Evolutionary conservation across 2,329 filamentous ascomycete genomes (phyloP).

Genomic region (Thielaviopsis ethacetica): DNA sequence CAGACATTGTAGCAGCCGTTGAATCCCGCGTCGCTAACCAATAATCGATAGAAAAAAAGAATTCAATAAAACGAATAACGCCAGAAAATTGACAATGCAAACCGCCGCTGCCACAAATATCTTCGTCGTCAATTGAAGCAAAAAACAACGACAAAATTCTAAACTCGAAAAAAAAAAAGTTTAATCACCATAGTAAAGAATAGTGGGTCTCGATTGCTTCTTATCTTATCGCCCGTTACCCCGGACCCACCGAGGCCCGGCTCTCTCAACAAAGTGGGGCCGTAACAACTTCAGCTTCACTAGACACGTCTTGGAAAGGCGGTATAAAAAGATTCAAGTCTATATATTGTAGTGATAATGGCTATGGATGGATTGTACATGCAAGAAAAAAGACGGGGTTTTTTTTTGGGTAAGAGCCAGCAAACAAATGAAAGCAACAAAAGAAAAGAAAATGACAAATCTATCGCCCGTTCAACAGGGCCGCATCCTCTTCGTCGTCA

Average conservation of each 20-base stretch:
- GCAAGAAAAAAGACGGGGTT: background rate
- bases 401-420: no score
- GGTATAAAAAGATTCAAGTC: no score
- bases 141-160: no score
- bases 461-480: constrained; percentile 1
- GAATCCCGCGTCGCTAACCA: background rate
- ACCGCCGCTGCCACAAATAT: background rate
- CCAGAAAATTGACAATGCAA: background rate
- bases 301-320: no score
- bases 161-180: background rate
- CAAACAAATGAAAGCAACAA: no score
- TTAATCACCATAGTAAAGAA: background rate
- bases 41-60: no score
- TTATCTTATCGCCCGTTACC: background rate
- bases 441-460: no score
- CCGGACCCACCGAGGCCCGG: background rate
- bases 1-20: constrained; percentile 5
- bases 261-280: no score
- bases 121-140: background rate
- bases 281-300: no score
- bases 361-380: no score
- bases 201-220: background rate
- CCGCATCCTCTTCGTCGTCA: constrained; percentile 10
- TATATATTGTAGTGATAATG: no score
- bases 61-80: background rate